phyloP scores from a whole-genome alignment of 345 rosid genomes.

The Capsella bursapastoris region DNA sequence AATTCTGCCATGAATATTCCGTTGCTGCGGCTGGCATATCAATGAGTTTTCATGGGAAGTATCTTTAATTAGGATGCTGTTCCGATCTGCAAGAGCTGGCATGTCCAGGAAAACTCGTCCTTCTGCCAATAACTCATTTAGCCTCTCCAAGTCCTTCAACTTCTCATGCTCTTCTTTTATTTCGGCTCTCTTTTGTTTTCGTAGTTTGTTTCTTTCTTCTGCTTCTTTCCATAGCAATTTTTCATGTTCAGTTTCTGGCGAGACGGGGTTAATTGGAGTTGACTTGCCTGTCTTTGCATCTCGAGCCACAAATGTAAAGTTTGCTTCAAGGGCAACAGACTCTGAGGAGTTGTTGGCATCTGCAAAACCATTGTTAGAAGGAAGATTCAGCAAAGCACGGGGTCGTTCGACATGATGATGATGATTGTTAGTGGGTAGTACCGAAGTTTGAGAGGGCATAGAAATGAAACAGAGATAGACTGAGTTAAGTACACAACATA shows the following conservation, averaged over 20 bases:
- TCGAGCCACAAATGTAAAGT: constrained; percentile 88
- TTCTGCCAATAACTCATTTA: constrained; percentile 68
- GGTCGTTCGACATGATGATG: not conserved
- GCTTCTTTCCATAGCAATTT: constrained; percentile 79
- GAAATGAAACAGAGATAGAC: not conserved
- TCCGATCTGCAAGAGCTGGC: constrained; percentile 92
- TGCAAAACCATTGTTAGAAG: constrained; percentile 43
- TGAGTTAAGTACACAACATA: not conserved
- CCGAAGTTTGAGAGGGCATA: not conserved
- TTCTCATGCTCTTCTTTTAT: constrained; percentile 43
- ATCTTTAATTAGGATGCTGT: constrained; percentile 77
- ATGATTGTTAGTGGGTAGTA: not conserved
- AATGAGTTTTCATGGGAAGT: constrained; percentile 71
- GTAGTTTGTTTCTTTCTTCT: constrained; percentile 72
- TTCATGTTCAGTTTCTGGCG: constrained; percentile 71
- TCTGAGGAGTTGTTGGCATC: constrained; percentile 51
- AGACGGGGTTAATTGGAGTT: constrained; percentile 67
- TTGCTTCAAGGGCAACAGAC: constrained; percentile 70
- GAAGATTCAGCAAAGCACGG: not conserved
- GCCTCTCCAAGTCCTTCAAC: constrained; percentile 54
- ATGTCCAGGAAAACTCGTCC: constrained; percentile 83
- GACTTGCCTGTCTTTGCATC: constrained; percentile 83
- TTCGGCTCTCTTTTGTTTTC: constrained; percentile 61
- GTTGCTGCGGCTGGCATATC: constrained; percentile 90
- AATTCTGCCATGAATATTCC: constrained; percentile 84